Evolutionary conservation across 2,329 filamentous ascomycete species (phyloP), one percentile per base, ranked within the genome.

Genomic region (Colletotrichum trifolii): DNA sequence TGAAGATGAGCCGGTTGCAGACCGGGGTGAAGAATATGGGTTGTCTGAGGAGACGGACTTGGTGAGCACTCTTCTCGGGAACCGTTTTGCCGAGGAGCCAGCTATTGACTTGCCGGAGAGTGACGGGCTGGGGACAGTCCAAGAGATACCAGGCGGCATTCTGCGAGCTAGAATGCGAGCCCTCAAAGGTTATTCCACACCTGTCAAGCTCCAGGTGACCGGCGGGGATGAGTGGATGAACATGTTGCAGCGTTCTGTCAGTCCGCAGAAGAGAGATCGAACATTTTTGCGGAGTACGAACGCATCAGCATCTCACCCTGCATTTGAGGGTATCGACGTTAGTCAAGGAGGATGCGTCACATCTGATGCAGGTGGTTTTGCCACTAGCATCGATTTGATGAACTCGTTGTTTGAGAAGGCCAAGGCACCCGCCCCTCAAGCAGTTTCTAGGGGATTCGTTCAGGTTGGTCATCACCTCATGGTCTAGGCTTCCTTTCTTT

Each of bases 351-450:
- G 74, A 45, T 75, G 75, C 43, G 69, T 74, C 34, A 73, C 77
- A 15, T 67, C 77, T 43, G 84, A 87, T 70, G 83, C 85, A 58
- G 87, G 87, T 69, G 90, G 91, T 1, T 95, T 97, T 77, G 87
- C 89, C 17, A 97, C 91, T 17, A 94, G 92, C 73, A 97, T 98
- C 79, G 96, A 97, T 81, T 82, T 97, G 75, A 97, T 97, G 93
- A 95, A 97, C 75, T 97, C 93, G 52, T 82, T 97, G 60, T 97
- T 96, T 78, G 91, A 92, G 76, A 87, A 91, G 78, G 85, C 89
- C 68, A 88, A 87, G 80, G 84, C 83, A 57, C 84, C 84, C 68
- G 78, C 80, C 57, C 82, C 81, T 68, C 78, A 82, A 40, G 74
- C 82, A 69, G 77, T 83, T 66, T 80, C 82, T 71, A 88, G 88